phyloP scores from a whole-genome alignment of 768 basidiomycete species.

The Dictyophora rubrovolvata region DNA sequence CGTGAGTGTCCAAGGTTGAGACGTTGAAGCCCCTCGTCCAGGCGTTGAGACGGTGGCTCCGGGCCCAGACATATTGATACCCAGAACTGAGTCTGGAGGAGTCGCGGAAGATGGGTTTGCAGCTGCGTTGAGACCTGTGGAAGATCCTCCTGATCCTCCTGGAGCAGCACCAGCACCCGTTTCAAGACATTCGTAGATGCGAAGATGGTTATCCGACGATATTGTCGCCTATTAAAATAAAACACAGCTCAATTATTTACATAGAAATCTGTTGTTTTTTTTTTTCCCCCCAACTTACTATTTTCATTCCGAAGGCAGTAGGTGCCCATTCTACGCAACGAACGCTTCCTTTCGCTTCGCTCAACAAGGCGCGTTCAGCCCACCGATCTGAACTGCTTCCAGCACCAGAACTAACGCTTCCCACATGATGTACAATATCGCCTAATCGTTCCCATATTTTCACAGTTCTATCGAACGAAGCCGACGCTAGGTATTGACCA shows the following conservation, averaged over 20 bases:
- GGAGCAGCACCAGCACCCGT: not conserved
- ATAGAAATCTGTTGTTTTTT: too few relatives aligned
- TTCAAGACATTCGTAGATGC: constrained; percentile 87
- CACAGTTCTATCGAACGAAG: constrained; percentile 84
- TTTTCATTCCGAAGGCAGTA: constrained; percentile 75
- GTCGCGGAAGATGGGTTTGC: not conserved
- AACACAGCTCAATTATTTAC: too few relatives aligned
- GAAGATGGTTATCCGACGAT: constrained; percentile 75
- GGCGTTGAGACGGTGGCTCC: not conserved
- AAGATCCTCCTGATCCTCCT: not conserved
- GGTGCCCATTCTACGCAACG: constrained; percentile 83
- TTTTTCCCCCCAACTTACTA: too few relatives aligned
- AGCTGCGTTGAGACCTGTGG: not conserved
- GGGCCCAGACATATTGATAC: not conserved
- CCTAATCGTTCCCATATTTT: constrained; percentile 79
- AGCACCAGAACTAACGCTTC: constrained; percentile 19
- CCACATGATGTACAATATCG: constrained; percentile 9
- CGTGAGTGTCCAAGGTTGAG: constrained; percentile 49
- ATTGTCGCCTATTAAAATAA: constrained; percentile 61
- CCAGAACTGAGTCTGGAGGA: not conserved
- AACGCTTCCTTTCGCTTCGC: constrained; percentile 81
- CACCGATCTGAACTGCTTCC: constrained; percentile 35
- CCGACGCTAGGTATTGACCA: constrained; percentile 76
- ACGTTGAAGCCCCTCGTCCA: not conserved
- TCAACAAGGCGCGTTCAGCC: constrained; percentile 63